Percentiles rank a stretch among this genome's conserved stretches.
Evolutionary conservation across 768 basidiomycete genomes (phyloP).

Genomic region (Russula vinacea): DNA sequence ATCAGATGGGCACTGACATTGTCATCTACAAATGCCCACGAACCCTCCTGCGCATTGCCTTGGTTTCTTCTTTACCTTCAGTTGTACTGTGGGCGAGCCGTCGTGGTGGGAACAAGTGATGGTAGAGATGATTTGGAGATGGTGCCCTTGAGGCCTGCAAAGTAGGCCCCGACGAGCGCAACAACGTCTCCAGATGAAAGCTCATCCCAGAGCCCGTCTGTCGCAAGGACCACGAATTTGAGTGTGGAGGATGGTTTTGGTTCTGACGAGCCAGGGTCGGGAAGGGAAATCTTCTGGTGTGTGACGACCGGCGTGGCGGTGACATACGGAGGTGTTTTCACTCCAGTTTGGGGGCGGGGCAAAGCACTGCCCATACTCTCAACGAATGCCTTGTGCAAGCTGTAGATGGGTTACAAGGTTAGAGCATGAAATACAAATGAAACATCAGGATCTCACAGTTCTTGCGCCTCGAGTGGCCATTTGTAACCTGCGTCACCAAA

Average conservation of each 20-base stretch:
- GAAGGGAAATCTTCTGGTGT: conserved; percentile 64
- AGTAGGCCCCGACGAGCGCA: conserved; percentile 77
- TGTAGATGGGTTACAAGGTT: conserved; percentile 30
- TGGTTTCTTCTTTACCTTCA: conserved; percentile 55
- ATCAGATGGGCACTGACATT: conserved; percentile 81
- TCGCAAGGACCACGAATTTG: conserved; percentile 85
- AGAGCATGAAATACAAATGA: not conserved
- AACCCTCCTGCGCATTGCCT: conserved; percentile 41
- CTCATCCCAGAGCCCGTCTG: conserved; percentile 63
- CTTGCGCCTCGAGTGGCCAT: conserved; percentile 71
- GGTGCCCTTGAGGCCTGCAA: conserved; percentile 65
- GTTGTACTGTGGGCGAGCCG: conserved; percentile 57
- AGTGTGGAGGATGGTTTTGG: conserved; percentile 39
- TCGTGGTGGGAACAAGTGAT: conserved; percentile 52
- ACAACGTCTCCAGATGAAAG: conserved; percentile 79
- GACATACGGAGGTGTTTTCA: conserved; percentile 90
- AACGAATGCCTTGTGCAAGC: conserved; percentile 66
- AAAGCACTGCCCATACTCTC: conserved; percentile 59
- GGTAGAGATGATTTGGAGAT: conserved; percentile 59
- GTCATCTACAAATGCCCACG: conserved; percentile 78
- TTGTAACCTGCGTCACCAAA: conserved; percentile 92
- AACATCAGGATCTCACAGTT: conserved; percentile 49
- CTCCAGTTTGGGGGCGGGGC: conserved; percentile 56
- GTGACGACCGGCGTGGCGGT: conserved; percentile 80
- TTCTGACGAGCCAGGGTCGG: conserved; percentile 35